phyloP scores from a whole-genome alignment of 192 early-diverging fungal genomes.

The Coemansia sp. region DNA sequence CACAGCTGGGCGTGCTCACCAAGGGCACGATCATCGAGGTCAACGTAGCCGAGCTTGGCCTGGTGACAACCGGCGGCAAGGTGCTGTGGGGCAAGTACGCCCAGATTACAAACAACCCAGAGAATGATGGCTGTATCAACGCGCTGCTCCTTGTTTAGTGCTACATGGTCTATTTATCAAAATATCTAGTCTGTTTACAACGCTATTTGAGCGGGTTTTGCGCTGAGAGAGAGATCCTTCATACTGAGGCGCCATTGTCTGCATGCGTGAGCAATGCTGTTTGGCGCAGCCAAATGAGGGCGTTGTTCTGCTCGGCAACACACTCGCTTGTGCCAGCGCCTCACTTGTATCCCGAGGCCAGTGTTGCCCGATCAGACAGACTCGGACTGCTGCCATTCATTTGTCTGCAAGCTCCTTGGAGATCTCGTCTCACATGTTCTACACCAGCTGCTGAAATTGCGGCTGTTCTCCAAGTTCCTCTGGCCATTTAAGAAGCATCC shows the following conservation, averaged over 20 bases:
- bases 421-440: neutral
- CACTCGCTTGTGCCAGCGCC: neutral
- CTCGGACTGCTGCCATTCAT: neutral
- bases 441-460: neutral
- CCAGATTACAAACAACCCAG: slow-evolving; percentile 97
- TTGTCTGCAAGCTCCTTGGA: neutral
- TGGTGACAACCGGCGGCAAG: slow-evolving; percentile 95
- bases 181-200: neutral
- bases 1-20: slow-evolving; percentile 94
- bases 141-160: slow-evolving; percentile 85
- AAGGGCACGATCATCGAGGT: slow-evolving; percentile 98
- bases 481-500: neutral
- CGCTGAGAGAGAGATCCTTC: neutral
- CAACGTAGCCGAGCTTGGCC: slow-evolving; percentile 91
- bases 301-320: slow-evolving; percentile 1
- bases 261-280: neutral
- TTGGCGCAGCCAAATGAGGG: slow-evolving; percentile 1
- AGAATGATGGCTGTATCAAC: slow-evolving; percentile 96
- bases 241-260: neutral
- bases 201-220: neutral
- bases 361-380: neutral
- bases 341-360: neutral
- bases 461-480: neutral
- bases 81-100: slow-evolving; percentile 98
- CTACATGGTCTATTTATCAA: neutral